Conservation (phyloP, 1,139 yeast species). For the Blastobotrys elegans region DNA sequence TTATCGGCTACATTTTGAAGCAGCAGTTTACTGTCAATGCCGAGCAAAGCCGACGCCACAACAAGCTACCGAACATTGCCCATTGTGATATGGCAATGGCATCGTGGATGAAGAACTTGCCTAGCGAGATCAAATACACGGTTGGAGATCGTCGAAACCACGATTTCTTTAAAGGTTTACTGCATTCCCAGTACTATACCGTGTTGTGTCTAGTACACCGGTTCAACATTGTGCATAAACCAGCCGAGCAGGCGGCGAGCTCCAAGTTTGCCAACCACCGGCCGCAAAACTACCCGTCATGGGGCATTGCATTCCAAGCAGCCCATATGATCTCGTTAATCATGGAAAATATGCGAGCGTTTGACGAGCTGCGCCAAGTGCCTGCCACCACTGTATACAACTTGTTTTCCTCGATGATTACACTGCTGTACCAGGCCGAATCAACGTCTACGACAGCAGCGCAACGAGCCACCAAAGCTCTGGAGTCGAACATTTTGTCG, state of each 20-base stretch:
- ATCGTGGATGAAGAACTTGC: conserved; percentile 68
- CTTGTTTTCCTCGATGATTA: conserved; percentile 63
- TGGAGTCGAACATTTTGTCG: conserved; percentile 48
- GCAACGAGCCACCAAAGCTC: conserved; percentile 55
- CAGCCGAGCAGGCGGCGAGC: conserved; percentile 26
- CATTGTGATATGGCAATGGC: conserved; percentile 80
- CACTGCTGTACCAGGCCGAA: conserved; percentile 71
- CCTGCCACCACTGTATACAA: conserved; percentile 52
- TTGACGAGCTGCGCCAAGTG: conserved; percentile 48
- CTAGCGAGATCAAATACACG: conserved; percentile 59
- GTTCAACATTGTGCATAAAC: conserved; percentile 57
- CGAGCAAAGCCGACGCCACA: conserved; percentile 45
- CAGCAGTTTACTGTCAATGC: conserved; percentile 72
- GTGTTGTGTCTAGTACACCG: conserved; percentile 68
- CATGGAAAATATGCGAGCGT: conserved; percentile 52
- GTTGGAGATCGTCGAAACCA: conserved; percentile 48
- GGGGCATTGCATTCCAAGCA: conserved; percentile 85
- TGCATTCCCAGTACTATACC: conserved; percentile 71
- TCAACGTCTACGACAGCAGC: conserved; percentile 53
- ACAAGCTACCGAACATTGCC: conserved; percentile 53
- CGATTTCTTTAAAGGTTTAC: conserved; percentile 55
- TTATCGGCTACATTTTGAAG: conserved; percentile 64
- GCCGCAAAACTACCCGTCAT: conserved; percentile 51
- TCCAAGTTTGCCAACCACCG: conserved; percentile 4
- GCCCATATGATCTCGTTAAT: conserved; percentile 75